Base-by-base conservation (phyloP, 257 asterid species). In the Plantago major region DNA sequence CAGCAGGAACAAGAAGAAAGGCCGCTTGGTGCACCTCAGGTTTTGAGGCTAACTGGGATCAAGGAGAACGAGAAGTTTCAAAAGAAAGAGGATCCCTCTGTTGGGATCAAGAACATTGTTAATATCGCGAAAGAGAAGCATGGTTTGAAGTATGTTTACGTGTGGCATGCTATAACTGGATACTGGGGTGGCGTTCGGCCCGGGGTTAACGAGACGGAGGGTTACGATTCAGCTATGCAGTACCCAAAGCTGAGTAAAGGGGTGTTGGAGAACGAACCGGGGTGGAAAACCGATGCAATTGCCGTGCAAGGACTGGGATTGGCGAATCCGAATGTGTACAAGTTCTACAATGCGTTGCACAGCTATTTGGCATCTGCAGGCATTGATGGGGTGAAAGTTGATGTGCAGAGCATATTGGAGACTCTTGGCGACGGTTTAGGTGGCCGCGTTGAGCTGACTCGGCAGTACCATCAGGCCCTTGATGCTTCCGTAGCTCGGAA, bases 131-230 rank as follows among this genome's bases (percentile, higher is more conserved):
- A 89, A 64, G 74, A 89, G 76, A 86, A 86, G 59, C 79, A 89
- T 28, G 89, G 91, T 7, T 26, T 89, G 76, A 79, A 89, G 37
- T 81, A 79, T 54, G 94, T 89, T 64, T 89, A 87, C 37, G 94
- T 89, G 9, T 89, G 97, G 97, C 97, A 89, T 30, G 97, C 97
- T 1, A 89, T 87, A 17, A 84, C 93, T 0, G 97, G 97, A 3
- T 87, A 89, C 22, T 89, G 97, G 97, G 97, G 97, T 4, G 97
- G 97, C 38, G 94, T 89, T 55, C 72, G 69, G 73, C 92, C 92
- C 0, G 94, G 92, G 42, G 86, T 83, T 60, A 71, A 78, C 71
- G 92, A 70, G 57, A 84, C 81, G 91, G 84, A 76, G 62, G 78
- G 75, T 19, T 89, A 89, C 13, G 90, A 77, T 0, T 75, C 97